Conservation (phyloP, 495 filamentous ascomycete species). For the Hypoxylon subgilvum region DNA sequence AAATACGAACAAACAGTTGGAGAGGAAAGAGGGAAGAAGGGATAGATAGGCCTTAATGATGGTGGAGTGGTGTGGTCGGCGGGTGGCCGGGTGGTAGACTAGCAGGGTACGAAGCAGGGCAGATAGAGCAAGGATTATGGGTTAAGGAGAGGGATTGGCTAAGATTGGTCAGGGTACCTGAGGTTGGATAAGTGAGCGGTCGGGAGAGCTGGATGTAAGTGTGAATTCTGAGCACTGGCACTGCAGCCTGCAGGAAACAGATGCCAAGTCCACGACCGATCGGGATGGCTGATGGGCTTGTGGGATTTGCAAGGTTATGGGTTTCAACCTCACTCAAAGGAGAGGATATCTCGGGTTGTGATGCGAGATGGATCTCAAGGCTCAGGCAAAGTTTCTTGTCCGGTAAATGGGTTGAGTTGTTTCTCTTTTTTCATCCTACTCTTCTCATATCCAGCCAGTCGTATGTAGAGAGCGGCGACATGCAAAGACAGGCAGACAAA, state of each 20-base stretch:
- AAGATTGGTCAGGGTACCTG: slow-evolving; percentile 13
- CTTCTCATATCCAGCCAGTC: not conserved
- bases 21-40: slow-evolving; percentile 18
- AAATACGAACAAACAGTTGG: slow-evolving; percentile 25
- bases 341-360: slow-evolving; percentile 1
- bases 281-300: slow-evolving; percentile 3
- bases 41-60: slow-evolving; percentile 36
- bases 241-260: slow-evolving; percentile 33
- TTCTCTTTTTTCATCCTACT: slow-evolving; percentile 10
- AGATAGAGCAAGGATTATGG: slow-evolving; percentile 34
- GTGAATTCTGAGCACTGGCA: no score
- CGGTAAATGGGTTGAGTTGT: not conserved
- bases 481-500: no score
- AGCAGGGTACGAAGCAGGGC: slow-evolving; percentile 36
- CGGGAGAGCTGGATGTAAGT: no score
- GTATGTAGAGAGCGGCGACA: not conserved
- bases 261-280: slow-evolving; percentile 38
- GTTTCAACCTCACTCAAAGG: not conserved
- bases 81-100: slow-evolving; percentile 25
- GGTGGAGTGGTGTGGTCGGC: slow-evolving; percentile 22
- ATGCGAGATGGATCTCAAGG: no score
- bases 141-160: slow-evolving; percentile 30
- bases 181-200: slow-evolving; percentile 21
- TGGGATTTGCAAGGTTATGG: slow-evolving; percentile 4
- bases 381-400: no score